Evolutionary conservation across 176 grass and related monocot genomes (phyloP).

Genomic region (Dendrocalamus sinicus): DNA sequence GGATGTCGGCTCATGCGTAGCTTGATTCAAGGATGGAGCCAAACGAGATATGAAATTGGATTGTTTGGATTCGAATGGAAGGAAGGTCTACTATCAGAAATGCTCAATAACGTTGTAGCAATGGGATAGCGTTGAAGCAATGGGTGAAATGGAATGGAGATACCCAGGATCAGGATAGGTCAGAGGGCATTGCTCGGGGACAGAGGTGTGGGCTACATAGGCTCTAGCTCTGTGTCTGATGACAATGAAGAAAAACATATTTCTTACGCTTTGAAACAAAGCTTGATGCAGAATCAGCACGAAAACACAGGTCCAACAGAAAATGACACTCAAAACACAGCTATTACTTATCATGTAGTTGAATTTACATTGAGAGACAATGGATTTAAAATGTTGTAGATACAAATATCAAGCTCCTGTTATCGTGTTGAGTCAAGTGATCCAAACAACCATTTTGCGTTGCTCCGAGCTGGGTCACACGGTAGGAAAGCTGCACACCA

Average conservation of each 20-base stretch:
- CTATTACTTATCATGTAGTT: not conserved
- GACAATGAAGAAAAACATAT: not conserved
- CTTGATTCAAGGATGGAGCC: not conserved
- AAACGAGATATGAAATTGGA: not conserved
- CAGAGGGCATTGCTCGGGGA: not conserved
- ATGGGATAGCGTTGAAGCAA: not conserved
- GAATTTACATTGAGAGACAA: not conserved
- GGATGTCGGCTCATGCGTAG: not conserved
- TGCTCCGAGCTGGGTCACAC: not conserved
- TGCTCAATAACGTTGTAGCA: not conserved
- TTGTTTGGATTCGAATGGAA: not conserved
- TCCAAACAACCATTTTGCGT: not conserved
- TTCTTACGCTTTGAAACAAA: not conserved
- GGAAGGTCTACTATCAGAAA: not conserved
- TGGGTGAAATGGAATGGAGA: not conserved
- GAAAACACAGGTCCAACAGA: not conserved
- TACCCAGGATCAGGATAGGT: not conserved
- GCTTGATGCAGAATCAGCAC: not conserved
- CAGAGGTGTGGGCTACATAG: not conserved
- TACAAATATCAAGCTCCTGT: not conserved
- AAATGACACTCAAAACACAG: not conserved
- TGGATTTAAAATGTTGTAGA: not conserved
- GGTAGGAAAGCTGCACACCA: not conserved
- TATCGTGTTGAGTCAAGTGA: not conserved
- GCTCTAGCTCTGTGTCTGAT: not conserved